These are phyloP conservation scores for Eutypella sp. DNA, from an alignment of 2,329 filamentous ascomycete genomes.

Conservation along the genomic window DNA sequence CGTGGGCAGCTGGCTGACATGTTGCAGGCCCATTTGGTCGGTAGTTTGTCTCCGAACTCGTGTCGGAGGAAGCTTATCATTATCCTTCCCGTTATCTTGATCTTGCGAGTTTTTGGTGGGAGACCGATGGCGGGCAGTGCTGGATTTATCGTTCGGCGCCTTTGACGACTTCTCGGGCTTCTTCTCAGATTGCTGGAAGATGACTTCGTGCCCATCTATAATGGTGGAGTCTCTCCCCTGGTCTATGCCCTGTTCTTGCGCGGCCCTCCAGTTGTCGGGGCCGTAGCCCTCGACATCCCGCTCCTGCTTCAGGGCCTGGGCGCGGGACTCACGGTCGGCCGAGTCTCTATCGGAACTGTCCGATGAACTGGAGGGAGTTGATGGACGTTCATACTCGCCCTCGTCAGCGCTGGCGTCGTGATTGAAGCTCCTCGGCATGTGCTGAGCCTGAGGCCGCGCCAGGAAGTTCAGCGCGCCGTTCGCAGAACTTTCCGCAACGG, in stretches of 20 bases:
- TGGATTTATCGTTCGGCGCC: constrained; percentile 3
- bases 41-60: constrained; percentile 57
- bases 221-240: constrained; percentile 68
- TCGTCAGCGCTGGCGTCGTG: constrained; percentile 19
- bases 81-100: constrained; percentile 28
- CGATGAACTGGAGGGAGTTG: constrained; percentile 12
- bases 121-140: constrained; percentile 2
- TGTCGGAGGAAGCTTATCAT: constrained; percentile 53
- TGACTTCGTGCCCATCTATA: constrained; percentile 63
- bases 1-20: constrained; percentile 64
- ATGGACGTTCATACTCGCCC: constrained; percentile 9
- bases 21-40: constrained; percentile 61
- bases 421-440: constrained; percentile 21
- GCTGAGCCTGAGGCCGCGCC: constrained; percentile 10
- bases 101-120: constrained; percentile 30
- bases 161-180: constrained; percentile 2
- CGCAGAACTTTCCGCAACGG: constrained; percentile 14
- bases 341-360: constrained; percentile 30
- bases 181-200: constrained; percentile 44
- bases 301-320: constrained; percentile 56
- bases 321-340: constrained; percentile 41
- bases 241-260: constrained; percentile 55
- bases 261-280: constrained; percentile 66
- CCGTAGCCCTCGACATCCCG: constrained; percentile 77
- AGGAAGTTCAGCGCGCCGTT: constrained; percentile 10